These are phyloP conservation scores for Aspergillus udagawae DNA, from an alignment of 2,329 filamentous ascomycete species.

Conservation along the genomic window DNA sequence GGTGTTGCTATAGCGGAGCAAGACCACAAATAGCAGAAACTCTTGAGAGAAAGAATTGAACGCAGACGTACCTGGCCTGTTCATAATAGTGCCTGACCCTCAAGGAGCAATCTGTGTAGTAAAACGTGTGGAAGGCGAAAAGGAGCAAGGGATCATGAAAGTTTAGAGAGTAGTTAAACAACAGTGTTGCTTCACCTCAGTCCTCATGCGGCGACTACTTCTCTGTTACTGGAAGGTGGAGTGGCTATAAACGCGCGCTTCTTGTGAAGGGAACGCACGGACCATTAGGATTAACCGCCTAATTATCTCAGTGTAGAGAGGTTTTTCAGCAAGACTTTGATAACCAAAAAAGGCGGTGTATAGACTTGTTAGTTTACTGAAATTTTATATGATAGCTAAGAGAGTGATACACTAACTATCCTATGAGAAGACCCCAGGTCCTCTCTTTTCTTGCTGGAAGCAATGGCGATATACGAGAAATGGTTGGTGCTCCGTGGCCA, in stretches of 20 bases:
- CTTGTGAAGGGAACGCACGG: slow-evolving; percentile 9
- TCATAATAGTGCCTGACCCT: slow-evolving; percentile 35
- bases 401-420: not conserved
- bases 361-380: too few relatives aligned
- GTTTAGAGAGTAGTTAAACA: slow-evolving; percentile 4
- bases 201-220: slow-evolving; percentile 18
- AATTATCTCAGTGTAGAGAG: not conserved
- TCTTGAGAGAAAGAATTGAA: slow-evolving; percentile 1
- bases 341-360: not conserved
- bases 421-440: not conserved
- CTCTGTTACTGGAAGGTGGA: slow-evolving; percentile 27
- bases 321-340: not conserved
- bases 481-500: not conserved
- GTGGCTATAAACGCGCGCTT: slow-evolving; percentile 24
- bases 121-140: not conserved
- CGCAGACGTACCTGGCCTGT: slow-evolving; percentile 46
- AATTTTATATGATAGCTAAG: not conserved
- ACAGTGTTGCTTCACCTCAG: slow-evolving; percentile 11
- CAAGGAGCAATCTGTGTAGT: slow-evolving; percentile 12
- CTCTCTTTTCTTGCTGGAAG: not conserved
- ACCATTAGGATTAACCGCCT: slow-evolving; percentile 2
- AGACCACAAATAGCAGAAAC: slow-evolving; percentile 20
- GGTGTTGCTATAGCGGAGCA: not conserved
- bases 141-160: slow-evolving; percentile 2
- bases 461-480: not conserved